These are phyloP conservation scores for Colletotrichum australisinense DNA, from an alignment of 2,329 filamentous ascomycete genomes.

Conservation along the genomic window DNA sequence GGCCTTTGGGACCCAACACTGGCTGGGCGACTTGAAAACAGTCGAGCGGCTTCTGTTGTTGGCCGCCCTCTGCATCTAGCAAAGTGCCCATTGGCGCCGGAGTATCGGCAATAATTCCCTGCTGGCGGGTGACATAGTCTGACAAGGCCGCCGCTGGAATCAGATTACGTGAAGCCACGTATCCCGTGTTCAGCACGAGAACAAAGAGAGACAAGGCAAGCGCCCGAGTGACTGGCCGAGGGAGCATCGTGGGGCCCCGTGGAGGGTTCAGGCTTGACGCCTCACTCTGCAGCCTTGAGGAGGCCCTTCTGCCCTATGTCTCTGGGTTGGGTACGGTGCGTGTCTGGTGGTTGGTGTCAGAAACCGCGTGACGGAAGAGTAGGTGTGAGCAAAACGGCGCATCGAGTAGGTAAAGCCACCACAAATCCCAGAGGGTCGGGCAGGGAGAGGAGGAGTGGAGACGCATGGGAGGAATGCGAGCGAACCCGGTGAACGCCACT, in stretches of 20 bases:
- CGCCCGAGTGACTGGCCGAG: constrained; percentile 16
- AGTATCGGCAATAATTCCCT: constrained; percentile 24
- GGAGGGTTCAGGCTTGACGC: not conserved
- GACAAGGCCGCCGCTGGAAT: constrained; percentile 3
- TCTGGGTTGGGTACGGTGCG: not conserved
- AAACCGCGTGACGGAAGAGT: constrained; percentile 22
- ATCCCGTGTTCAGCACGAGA: constrained; percentile 23
- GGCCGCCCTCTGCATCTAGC: constrained; percentile 9
- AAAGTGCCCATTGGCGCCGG: constrained; percentile 8
- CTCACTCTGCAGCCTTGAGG: constrained; percentile 25
- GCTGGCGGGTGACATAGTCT: constrained; percentile 13
- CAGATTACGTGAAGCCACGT: constrained; percentile 21
- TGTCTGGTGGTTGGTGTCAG: constrained; percentile 27
- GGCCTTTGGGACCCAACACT: constrained; percentile 62
- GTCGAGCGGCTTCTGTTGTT: constrained; percentile 51
- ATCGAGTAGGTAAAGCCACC: constrained; percentile 13
- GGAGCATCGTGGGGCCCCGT: constrained; percentile 15
- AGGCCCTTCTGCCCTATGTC: constrained; percentile 22
- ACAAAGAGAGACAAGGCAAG: constrained; percentile 25
- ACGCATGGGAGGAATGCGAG: constrained; percentile 4
- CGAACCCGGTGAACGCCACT: constrained; percentile 16
- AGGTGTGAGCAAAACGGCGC: constrained; percentile 14
- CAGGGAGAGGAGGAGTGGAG: not conserved
- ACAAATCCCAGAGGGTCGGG: constrained; percentile 17
- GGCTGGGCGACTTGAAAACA: constrained; percentile 79